Evolutionary conservation across 2,329 filamentous ascomycete species (phyloP), one percentile per base, ranked within the genome.

Genomic region (Diaporthe ilicicola): DNA sequence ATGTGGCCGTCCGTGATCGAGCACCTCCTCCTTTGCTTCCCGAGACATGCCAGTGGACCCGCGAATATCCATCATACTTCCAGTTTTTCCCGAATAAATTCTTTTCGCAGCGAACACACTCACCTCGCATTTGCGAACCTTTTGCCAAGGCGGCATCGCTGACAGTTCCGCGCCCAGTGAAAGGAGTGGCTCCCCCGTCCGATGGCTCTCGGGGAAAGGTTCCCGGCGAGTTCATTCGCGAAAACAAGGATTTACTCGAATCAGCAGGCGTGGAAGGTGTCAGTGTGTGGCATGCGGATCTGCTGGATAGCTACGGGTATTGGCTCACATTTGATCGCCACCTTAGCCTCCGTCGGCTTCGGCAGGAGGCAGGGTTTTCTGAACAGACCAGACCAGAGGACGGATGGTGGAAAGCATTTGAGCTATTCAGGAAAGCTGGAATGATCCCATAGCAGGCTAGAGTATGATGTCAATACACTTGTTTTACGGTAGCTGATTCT

Each of bases 271-370:
- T 37, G 61, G 0, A 80, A 74, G 55, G 81, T 77, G 3, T 29
- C 74, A 4, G 72, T 53, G 3, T 75, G 75, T 3, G 82, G 82
- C 0, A 82, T 0, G 76, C 76, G 27, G 72, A 77, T 68, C 79
- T 85, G 74, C 72, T 85, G 53, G 80, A 86, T 74, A 78, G 81
- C 71, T 77, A 85, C n/a, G 81, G 84, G 32, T 81, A 80, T 76
- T 82, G 84, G 83, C 76, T 87, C 62, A 82, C 80, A 7, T 86
- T 87, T 72, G 84, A 87, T 72, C 79, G 84, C 29, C 82, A 86
- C 64, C 75, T 87, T 74, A 84, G 82, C 67, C 75, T 84, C 59
- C 77, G 81, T 29, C 82, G 78, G 37, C 75, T 85, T 15, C 78
- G 81, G 59, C 55, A 56, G 24, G 76, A 75, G 9, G 76, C 79